These are phyloP conservation scores for Boletus insuetus DNA, from an alignment of 768 basidiomycete genomes.

Conservation along the genomic window DNA sequence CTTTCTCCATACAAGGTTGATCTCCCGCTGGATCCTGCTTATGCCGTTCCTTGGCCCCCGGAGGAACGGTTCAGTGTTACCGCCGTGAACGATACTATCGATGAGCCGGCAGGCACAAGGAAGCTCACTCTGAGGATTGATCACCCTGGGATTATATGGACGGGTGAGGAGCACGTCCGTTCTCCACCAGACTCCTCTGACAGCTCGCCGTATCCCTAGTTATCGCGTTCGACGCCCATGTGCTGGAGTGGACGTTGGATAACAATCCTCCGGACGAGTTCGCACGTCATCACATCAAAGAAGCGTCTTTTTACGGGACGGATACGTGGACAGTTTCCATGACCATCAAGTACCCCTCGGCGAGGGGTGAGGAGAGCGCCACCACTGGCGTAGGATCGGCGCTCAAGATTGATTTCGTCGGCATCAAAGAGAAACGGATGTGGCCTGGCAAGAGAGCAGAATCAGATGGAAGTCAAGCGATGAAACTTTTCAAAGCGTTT, in stretches of 20 bases:
- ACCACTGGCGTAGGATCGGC: background rate
- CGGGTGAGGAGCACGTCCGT: conserved; percentile 43
- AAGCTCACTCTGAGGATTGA: conserved; percentile 64
- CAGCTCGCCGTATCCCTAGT: conserved; percentile 38
- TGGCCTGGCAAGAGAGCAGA: conserved; percentile 69
- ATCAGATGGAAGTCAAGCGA: conserved; percentile 52
- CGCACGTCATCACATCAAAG: conserved; percentile 86
- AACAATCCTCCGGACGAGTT: conserved; percentile 72
- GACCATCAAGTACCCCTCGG: conserved; percentile 51
- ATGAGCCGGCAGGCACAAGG: conserved; percentile 60
- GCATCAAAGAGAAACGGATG: conserved; percentile 80
- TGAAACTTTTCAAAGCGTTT: conserved; percentile 71
- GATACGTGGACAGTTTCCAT: conserved; percentile 74
- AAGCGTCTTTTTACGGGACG: conserved; percentile 81
- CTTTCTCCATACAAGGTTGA: conserved; percentile 80
- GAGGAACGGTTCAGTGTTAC: conserved; percentile 49
- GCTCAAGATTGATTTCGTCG: conserved; percentile 71
- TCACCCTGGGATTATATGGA: conserved; percentile 87
- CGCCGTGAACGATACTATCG: conserved; percentile 54
- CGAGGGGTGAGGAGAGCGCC: background rate
- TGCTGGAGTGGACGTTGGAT: conserved; percentile 81
- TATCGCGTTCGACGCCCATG: conserved; percentile 89
- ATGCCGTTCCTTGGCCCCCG: conserved; percentile 49
- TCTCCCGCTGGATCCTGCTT: conserved; percentile 47
- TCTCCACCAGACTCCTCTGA: background rate